Base-by-base conservation (phyloP, 257 asterid species). In the Primulina huaijiensis region DNA sequence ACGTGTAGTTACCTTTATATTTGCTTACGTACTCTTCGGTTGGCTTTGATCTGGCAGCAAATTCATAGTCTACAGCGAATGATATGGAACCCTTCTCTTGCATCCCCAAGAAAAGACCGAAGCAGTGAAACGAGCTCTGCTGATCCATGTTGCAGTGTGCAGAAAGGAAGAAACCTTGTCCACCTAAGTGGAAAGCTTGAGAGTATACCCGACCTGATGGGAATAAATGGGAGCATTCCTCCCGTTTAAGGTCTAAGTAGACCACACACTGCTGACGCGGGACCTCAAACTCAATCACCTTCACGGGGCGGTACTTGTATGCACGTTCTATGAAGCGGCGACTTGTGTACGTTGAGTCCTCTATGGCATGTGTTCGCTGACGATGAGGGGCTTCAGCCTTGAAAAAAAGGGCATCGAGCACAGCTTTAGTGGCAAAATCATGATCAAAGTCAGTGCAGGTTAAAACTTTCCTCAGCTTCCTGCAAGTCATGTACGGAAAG, bases 81-180 rank as follows among this genome's bases (percentile, higher is more conserved):
- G 92, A 63, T 19, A 86, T 88, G 0, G 95, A 92, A 3, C 97
- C 97, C 81, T 92, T 92, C 63, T 92, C 96, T 72, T 89, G 97
- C 97, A 92, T 92, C 60, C 97, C 97, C 19, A 92, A 84, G 72
- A 89, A 92, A 43, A 92, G 96, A 40, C 97, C 97, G 21, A 92
- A 92, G 70, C 97, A 92, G 40, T 91, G 95, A 68, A 81, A 87
- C 67, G 92, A 79, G 81, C 92, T 86, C 68, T 90, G 96, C 77
- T 92, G 97, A 75, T 92, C 97, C 96, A 89, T 84, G 82, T 92
- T 92, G 85, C 97, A 92, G 70, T 89, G 97, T 14, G 95, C 97
- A 0, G 97, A 92, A 33, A 92, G 82, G 74, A 92, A 89, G 80
- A 92, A 92, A 14, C 97, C 96, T 75, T 89, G 97, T 52, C 97